These are phyloP conservation scores for Colletotrichum neosansevieriae DNA, from an alignment of 2,329 filamentous ascomycete genomes.

Conservation along the genomic window DNA sequence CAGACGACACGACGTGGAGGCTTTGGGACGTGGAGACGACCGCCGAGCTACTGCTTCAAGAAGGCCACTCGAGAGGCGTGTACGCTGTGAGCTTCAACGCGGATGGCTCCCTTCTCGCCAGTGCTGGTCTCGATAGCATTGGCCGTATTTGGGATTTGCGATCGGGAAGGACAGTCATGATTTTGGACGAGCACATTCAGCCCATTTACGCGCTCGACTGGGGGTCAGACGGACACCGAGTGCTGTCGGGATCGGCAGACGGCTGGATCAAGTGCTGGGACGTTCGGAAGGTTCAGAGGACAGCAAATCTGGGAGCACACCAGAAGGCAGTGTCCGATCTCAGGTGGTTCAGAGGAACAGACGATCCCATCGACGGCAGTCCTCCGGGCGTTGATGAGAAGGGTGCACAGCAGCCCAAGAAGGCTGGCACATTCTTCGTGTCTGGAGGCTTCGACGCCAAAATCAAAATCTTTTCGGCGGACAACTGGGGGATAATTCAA, in stretches of 20 bases:
- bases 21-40: conserved; percentile 93
- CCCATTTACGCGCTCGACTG: conserved; percentile 95
- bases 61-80: conserved; percentile 94
- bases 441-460: conserved; percentile 93
- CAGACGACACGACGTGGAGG: conserved; percentile 96
- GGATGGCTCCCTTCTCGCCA: conserved; percentile 91
- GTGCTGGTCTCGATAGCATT: conserved; percentile 93
- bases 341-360: conserved; percentile 90
- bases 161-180: conserved; percentile 94
- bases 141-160: conserved; percentile 95
- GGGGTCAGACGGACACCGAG: conserved; percentile 90
- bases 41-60: conserved; percentile 87
- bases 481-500: conserved; percentile 94
- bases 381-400: conserved; percentile 73
- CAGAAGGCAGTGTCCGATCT: conserved; percentile 92
- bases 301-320: conserved; percentile 90
- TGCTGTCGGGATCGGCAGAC: conserved; percentile 92
- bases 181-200: conserved; percentile 85
- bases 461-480: conserved; percentile 94
- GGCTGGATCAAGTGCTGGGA: conserved; percentile 99
- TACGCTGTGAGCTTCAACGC: conserved; percentile 91
- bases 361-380: conserved; percentile 75
- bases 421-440: conserved; percentile 91
- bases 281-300: conserved; percentile 85
- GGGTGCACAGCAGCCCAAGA: conserved; percentile 79